Percentiles rank a stretch among this genome's conserved stretches.
phyloP scores from a whole-genome alignment of 1,284 basidiomycete genomes.

The Grifola frondosa region DNA sequence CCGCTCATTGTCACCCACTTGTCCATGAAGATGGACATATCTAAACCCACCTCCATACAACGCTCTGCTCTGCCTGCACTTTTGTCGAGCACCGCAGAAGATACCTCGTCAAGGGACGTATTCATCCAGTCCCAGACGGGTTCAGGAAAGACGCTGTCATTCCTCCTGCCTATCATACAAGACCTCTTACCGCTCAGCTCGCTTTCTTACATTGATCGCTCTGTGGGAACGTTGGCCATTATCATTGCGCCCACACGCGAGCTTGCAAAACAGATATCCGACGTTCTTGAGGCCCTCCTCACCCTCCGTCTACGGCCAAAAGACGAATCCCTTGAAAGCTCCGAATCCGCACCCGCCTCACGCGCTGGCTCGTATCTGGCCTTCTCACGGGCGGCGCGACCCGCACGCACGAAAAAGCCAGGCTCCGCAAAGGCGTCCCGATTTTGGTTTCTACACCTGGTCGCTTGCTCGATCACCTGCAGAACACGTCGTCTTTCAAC shows the following conservation, averaged over 20 bases:
- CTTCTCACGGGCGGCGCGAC: conserved; percentile 82
- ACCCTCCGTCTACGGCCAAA: conserved; percentile 72
- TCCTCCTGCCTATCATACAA: conserved; percentile 93
- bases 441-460: conserved; percentile 74
- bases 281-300: conserved; percentile 65
- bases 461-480: conserved; percentile 72
- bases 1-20: conserved; percentile 83
- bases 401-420: conserved; percentile 72
- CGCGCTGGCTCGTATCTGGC: conserved; percentile 93
- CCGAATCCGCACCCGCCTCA: conserved; percentile 57
- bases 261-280: conserved; percentile 90
- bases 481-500: conserved; percentile 87
- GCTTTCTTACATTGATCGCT: conserved; percentile 84
- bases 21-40: conserved; percentile 77
- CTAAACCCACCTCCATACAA: conserved; percentile 91
- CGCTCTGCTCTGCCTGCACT: conserved; percentile 78
- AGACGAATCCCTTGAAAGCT: conserved; percentile 51
- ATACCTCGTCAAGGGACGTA: conserved; percentile 64
- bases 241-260: conserved; percentile 95
- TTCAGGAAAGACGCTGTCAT: conserved; percentile 96
- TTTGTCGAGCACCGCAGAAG: conserved; percentile 44
- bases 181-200: conserved; percentile 88
- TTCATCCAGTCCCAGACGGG: conserved; percentile 98
- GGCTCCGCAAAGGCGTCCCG: conserved; percentile 70
- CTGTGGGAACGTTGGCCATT: conserved; percentile 89